These are phyloP conservation scores for Lasiosphaeria miniovina DNA, from an alignment of 495 filamentous ascomycete species.

Conservation along the genomic window DNA sequence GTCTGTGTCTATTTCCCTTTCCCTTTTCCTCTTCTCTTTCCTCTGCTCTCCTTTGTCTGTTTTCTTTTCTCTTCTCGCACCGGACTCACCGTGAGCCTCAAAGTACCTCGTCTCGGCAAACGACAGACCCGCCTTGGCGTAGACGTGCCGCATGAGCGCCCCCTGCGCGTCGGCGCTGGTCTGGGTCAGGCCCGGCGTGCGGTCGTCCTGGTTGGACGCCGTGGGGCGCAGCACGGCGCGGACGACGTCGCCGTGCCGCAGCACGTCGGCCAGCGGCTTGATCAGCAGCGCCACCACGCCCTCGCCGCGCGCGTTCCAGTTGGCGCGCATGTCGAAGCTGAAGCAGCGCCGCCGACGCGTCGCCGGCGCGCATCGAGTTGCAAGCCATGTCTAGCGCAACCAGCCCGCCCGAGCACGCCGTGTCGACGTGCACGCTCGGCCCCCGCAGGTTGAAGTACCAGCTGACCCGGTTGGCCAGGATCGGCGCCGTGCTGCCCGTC, in stretches of 20 bases:
- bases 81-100: slow-evolving; percentile 37
- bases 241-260: slow-evolving; percentile 48
- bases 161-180: slow-evolving; percentile 51
- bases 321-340: slow-evolving; percentile 55
- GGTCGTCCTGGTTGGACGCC: slow-evolving; percentile 53
- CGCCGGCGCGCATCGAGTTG: slow-evolving; percentile 41
- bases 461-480: slow-evolving; percentile 50
- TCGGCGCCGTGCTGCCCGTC: slow-evolving; percentile 22
- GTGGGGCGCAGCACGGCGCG: slow-evolving; percentile 55
- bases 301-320: slow-evolving; percentile 63
- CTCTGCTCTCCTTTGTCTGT: no score
- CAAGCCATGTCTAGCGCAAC: slow-evolving; percentile 50
- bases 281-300: slow-evolving; percentile 51
- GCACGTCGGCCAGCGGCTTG: slow-evolving; percentile 50
- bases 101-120: slow-evolving; percentile 43
- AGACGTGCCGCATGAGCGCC: slow-evolving; percentile 44
- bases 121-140: slow-evolving; percentile 43
- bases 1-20: neutral
- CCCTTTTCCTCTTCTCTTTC: neutral
- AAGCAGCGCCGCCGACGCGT: slow-evolving; percentile 40
- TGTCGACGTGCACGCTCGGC: slow-evolving; percentile 43
- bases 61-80: neutral
- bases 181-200: slow-evolving; percentile 46
- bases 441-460: slow-evolving; percentile 46
- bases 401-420: slow-evolving; percentile 54